These are phyloP conservation scores for Dioscorea cayenensis DNA, from an alignment of 116 monocot species.

Conservation along the genomic window DNA sequence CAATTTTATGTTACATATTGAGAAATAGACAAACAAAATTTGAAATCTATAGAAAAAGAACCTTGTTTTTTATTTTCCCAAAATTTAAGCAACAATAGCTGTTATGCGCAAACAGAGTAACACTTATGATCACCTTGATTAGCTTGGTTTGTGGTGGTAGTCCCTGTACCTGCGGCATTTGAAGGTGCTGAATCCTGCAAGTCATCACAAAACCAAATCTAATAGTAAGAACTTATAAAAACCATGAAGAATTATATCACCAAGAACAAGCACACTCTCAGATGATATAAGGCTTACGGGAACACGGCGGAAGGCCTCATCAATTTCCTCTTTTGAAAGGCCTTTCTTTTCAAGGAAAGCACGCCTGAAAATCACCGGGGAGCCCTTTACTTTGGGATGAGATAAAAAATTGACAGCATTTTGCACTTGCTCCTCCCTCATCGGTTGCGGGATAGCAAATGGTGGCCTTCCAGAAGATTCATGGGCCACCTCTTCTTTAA, in stretches of 20 bases:
- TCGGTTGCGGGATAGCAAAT: constrained; percentile 39
- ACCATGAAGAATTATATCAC: too few relatives aligned
- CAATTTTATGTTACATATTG: too few relatives aligned
- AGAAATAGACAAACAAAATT: too few relatives aligned
- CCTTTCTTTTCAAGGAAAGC: constrained; percentile 96
- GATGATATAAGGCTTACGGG: constrained; percentile 51
- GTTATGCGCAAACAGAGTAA: neutral
- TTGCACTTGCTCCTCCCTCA: constrained; percentile 94
- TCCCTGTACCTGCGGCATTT: constrained; percentile 38
- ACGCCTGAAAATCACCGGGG: constrained; percentile 75
- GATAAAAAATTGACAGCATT: constrained; percentile 95
- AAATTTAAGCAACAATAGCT: neutral
- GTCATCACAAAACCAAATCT: constrained; percentile 1
- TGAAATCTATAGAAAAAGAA: too few relatives aligned
- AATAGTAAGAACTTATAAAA: neutral
- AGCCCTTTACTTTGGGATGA: constrained; percentile 89
- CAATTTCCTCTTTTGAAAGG: constrained; percentile 90
- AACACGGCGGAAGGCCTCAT: constrained; percentile 96
- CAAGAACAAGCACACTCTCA: neutral
- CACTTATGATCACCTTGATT: constrained; percentile 11
- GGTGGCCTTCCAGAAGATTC: constrained; percentile 35
- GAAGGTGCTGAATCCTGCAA: constrained; percentile 71
- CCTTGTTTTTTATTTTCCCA: too few relatives aligned
- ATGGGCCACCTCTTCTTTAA: constrained; percentile 19
- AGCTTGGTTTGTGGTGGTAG: constrained; percentile 46